Conservation (phyloP, 2,329 filamentous ascomycete species). For the Claviceps spartinae region DNA sequence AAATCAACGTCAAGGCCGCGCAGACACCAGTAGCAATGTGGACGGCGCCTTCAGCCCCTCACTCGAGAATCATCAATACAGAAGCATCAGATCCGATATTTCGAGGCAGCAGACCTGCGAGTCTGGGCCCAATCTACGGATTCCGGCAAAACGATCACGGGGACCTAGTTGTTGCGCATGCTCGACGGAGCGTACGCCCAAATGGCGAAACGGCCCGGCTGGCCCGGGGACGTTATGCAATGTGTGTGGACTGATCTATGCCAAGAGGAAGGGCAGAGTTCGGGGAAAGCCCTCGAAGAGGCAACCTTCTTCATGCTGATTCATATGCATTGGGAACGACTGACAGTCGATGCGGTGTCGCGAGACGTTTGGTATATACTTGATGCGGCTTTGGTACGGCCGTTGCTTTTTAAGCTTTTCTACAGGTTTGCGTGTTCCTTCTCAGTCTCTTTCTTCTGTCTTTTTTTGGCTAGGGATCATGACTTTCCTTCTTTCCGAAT, state of each 20-base stretch:
- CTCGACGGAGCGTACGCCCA: slow-evolving; percentile 60
- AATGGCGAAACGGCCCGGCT: slow-evolving; percentile 63
- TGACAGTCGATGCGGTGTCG: background rate
- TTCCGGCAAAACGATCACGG: slow-evolving; percentile 1
- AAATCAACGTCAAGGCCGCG: slow-evolving; percentile 1
- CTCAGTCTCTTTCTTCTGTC: no score
- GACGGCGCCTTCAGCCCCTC: background rate
- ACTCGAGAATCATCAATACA: background rate
- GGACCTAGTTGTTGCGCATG: slow-evolving; percentile 29
- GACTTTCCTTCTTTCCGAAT: background rate
- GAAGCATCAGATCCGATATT: background rate
- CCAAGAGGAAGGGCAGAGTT: slow-evolving; percentile 11
- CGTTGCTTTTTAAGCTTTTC: background rate
- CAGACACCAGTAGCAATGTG: slow-evolving; percentile 1
- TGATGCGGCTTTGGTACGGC: background rate
- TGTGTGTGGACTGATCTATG: slow-evolving; percentile 48
- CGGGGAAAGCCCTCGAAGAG: background rate
- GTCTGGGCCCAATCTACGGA: background rate
- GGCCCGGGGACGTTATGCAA: slow-evolving; percentile 61
- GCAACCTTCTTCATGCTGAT: slow-evolving; percentile 4
- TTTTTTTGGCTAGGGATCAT: background rate
- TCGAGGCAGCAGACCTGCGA: background rate
- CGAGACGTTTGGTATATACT: background rate
- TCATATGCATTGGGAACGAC: background rate
- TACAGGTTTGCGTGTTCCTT: background rate